Evolutionary conservation across 805 yeast genomes (phyloP).

Genomic region (Jamesozyma lodderae): DNA sequence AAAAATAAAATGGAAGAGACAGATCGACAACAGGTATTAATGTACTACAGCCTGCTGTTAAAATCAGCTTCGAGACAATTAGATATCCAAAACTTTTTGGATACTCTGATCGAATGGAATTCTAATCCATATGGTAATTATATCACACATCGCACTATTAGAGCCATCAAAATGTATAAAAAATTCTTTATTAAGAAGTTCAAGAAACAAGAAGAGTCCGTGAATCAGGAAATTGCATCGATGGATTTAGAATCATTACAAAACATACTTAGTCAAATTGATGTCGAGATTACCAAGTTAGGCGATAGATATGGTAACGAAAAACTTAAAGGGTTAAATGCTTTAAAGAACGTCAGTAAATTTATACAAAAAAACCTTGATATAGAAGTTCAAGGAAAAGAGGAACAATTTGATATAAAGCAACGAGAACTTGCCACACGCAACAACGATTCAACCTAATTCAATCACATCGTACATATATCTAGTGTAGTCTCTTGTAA

Average conservation of each 20-base stretch:
- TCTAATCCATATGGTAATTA: constrained; percentile 12
- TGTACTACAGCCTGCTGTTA: constrained; percentile 17
- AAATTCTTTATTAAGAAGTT: constrained; percentile 13
- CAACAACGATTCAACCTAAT: no score
- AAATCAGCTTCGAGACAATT: constrained; percentile 12
- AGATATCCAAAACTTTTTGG: constrained; percentile 10
- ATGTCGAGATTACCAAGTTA: constrained; percentile 11
- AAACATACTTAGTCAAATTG: constrained; percentile 5
- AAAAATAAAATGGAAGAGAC: constrained; percentile 7
- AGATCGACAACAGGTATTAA: constrained; percentile 15
- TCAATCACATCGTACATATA: no score
- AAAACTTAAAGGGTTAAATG: constrained; percentile 21
- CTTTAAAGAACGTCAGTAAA: constrained; percentile 9
- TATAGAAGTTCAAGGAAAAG: background rate
- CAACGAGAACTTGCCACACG: no score
- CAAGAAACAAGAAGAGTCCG: background rate
- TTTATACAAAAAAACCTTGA: constrained; percentile 14
- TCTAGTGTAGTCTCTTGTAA: no score
- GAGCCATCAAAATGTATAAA: constrained; percentile 17
- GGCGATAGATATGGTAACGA: constrained; percentile 12
- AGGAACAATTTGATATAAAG: background rate
- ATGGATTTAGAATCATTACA: background rate
- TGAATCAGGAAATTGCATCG: background rate
- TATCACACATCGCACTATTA: constrained; percentile 14
- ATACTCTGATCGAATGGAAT: constrained; percentile 21